Conservation (phyloP, 2,329 filamentous ascomycete species). For the Dissoconium aciculare region DNA sequence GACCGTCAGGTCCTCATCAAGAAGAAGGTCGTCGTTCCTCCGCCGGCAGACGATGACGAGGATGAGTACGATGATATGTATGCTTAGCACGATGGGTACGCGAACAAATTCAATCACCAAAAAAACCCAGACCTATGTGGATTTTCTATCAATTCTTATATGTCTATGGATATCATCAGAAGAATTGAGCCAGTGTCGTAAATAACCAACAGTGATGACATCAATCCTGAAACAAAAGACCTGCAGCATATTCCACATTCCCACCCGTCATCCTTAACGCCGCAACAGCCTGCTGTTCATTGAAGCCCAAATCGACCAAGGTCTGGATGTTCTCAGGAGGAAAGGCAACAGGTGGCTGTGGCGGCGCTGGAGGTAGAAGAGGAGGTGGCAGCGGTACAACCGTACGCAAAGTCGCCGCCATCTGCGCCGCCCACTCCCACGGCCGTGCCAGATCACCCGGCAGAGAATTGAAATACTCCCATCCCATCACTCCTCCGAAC, state of each 20-base stretch:
- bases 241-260: slow-evolving; percentile 35
- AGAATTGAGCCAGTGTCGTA: too few relatives aligned
- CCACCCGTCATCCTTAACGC: slow-evolving; percentile 36
- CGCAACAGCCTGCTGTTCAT: slow-evolving; percentile 31
- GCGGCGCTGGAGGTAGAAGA: slow-evolving; percentile 20
- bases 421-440: slow-evolving; percentile 63
- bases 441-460: slow-evolving; percentile 48
- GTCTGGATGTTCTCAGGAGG: slow-evolving; percentile 29
- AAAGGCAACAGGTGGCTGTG: slow-evolving; percentile 24
- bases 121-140: background rate
- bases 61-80: slow-evolving; percentile 39
- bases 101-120: too few relatives aligned
- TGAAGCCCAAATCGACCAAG: slow-evolving; percentile 33
- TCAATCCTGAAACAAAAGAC: slow-evolving; percentile 31
- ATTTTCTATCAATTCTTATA: too few relatives aligned
- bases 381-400: slow-evolving; percentile 19
- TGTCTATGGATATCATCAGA: too few relatives aligned
- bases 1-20: slow-evolving; percentile 45
- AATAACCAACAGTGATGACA: too few relatives aligned
- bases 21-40: slow-evolving; percentile 26
- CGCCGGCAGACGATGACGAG: slow-evolving; percentile 34
- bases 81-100: slow-evolving; percentile 25
- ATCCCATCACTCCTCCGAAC: slow-evolving; percentile 84
- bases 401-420: slow-evolving; percentile 36
- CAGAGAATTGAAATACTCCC: slow-evolving; percentile 82